phyloP scores from a whole-genome alignment of 805 yeast species.

The Lipomyces japonicus region DNA sequence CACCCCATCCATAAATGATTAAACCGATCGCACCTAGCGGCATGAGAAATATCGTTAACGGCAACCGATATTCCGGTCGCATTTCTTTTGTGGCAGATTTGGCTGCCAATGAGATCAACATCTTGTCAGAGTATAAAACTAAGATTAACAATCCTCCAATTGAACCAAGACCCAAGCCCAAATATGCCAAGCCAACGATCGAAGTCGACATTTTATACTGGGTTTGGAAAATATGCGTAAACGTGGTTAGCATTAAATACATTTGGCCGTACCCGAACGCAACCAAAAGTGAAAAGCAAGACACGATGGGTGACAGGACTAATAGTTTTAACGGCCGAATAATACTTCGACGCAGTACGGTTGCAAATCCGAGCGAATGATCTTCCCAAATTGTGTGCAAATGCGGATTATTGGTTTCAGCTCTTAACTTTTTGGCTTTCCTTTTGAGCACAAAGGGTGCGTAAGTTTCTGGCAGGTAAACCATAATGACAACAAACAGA shows the following conservation, averaged over 20 bases:
- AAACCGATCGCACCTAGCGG: conserved; percentile 55
- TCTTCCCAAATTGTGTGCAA: conserved; percentile 58
- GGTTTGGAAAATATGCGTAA: conserved; percentile 47
- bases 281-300: conserved; percentile 59
- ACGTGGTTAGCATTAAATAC: conserved; percentile 58
- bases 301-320: conserved; percentile 58
- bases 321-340: conserved; percentile 54
- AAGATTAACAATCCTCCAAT: conserved; percentile 48
- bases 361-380: conserved; percentile 28
- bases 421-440: conserved; percentile 49
- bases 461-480: conserved; percentile 56
- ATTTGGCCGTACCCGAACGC: conserved; percentile 65
- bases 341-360: conserved; percentile 39
- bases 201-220: conserved; percentile 45
- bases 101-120: conserved; percentile 40
- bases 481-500: conserved; percentile 44
- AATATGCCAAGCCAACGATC: conserved; percentile 55
- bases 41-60: conserved; percentile 49
- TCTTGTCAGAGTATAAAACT: conserved; percentile 44
- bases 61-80: conserved; percentile 60
- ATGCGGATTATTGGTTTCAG: conserved; percentile 52
- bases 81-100: conserved; percentile 51
- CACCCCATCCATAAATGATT: conserved; percentile 69
- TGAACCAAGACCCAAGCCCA: conserved; percentile 57
- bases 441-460: conserved; percentile 49